Conservation (phyloP, 345 rosid species). For the Heritiera littoralis region DNA sequence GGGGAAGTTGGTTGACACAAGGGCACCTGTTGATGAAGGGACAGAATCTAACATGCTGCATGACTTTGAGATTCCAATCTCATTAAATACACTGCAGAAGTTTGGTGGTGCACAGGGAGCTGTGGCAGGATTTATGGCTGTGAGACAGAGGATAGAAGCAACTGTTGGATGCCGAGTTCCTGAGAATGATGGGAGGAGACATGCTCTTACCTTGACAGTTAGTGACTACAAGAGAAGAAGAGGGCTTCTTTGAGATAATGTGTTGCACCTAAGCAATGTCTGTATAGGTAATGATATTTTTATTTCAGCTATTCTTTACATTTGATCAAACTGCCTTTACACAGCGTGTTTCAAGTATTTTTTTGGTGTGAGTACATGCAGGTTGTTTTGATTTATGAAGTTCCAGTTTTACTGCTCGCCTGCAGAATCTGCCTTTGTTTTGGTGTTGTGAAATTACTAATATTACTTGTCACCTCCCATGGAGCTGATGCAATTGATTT, state of each 20-base stretch:
- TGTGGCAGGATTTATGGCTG: slow-evolving; percentile 83
- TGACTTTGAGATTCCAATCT: slow-evolving; percentile 74
- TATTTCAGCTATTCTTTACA: neutral
- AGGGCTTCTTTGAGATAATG: slow-evolving; percentile 74
- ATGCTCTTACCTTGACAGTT: slow-evolving; percentile 82
- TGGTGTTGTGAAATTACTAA: too few species aligned
- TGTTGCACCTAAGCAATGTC: neutral
- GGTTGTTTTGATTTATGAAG: neutral
- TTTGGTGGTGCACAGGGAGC: slow-evolving; percentile 87
- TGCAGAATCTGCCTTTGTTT: too few species aligned
- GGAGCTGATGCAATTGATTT: too few species aligned
- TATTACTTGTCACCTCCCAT: too few species aligned
- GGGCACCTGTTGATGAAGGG: slow-evolving; percentile 86
- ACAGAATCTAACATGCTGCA: slow-evolving; percentile 74
- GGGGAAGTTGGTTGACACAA: slow-evolving; percentile 90
- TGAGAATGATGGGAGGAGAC: slow-evolving; percentile 89
- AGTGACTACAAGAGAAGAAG: slow-evolving; percentile 98
- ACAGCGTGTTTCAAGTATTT: neutral
- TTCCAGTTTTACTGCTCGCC: too few species aligned
- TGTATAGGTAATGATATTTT: neutral
- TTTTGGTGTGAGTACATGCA: neutral
- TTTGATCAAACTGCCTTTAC: neutral
- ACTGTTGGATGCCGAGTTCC: slow-evolving; percentile 74
- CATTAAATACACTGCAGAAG: slow-evolving; percentile 61
- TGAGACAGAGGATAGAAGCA: slow-evolving; percentile 89